Evolutionary conservation across 2,329 filamentous ascomycete genomes (phyloP).

Genomic region (Mycosphaerella sp.): DNA sequence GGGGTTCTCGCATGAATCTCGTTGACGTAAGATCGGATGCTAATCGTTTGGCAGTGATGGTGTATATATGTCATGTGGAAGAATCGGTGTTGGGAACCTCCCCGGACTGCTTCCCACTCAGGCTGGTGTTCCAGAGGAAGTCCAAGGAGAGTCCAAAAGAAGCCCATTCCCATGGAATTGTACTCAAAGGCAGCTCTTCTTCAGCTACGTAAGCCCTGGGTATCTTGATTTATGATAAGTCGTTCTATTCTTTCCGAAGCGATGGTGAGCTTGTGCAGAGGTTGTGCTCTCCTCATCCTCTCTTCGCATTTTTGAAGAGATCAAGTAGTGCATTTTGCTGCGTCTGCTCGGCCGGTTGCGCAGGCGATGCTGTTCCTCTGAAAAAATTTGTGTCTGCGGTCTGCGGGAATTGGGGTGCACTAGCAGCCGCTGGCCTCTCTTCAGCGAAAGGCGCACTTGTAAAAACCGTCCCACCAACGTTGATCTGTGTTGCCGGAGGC

Average conservation of each 20-base stretch:
- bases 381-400: conserved; percentile 25
- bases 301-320: conserved; percentile 27
- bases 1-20: no score
- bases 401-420: conserved; percentile 6
- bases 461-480: conserved; percentile 3
- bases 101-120: no score
- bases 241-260: not conserved
- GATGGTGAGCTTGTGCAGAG: not conserved
- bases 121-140: no score
- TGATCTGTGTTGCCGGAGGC: conserved; percentile 6
- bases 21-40: no score
- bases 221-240: not conserved
- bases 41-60: no score
- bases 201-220: not conserved
- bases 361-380: conserved; percentile 11
- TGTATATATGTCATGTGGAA: no score
- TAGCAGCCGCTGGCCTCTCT: conserved; percentile 6
- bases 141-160: no score
- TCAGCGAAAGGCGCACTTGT: conserved; percentile 3
- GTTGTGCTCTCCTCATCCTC: not conserved
- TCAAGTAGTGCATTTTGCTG: conserved; percentile 26
- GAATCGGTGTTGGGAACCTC: no score
- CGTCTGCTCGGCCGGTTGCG: conserved; percentile 4
- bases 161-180: not conserved
- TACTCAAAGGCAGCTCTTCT: not conserved